phyloP scores from a whole-genome alignment of 768 basidiomycete genomes.

The Favolaschia claudopus region DNA sequence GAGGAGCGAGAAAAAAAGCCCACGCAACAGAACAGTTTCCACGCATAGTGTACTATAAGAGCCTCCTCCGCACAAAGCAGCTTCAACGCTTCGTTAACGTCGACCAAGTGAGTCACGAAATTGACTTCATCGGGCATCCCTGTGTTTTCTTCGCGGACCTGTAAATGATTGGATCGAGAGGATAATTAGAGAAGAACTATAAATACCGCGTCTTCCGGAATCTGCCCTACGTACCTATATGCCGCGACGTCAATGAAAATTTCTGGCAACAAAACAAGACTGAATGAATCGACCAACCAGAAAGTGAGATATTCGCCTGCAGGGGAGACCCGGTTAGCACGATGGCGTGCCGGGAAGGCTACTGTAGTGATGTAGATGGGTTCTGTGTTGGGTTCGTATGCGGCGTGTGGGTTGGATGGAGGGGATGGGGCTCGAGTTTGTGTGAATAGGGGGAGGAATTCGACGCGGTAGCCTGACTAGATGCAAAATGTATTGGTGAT shows the following conservation, averaged over 20 bases:
- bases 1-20: neutral
- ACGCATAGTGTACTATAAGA: constrained; percentile 47
- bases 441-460: constrained; percentile 55
- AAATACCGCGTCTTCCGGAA: constrained; percentile 56
- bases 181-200: neutral
- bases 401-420: constrained; percentile 30
- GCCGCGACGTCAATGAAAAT: neutral
- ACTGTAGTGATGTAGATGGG: constrained; percentile 50
- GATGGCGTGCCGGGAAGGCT: constrained; percentile 16
- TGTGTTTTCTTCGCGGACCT: constrained; percentile 58
- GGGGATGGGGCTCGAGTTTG: constrained; percentile 50
- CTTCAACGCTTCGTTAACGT: constrained; percentile 51
- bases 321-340: constrained; percentile 16
- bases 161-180: neutral
- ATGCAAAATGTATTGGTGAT: too few species aligned
- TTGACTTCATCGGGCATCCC: constrained; percentile 65
- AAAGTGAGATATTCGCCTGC: constrained; percentile 62
- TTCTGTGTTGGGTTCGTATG: constrained; percentile 42
- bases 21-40: constrained; percentile 35
- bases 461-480: constrained; percentile 58
- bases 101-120: constrained; percentile 52
- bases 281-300: constrained; percentile 62
- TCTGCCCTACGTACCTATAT: constrained; percentile 32
- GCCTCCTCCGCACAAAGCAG: constrained; percentile 40
- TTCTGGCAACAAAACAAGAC: neutral